These are phyloP conservation scores for Lactuca saligna DNA, from an alignment of 129 eudicot genomes.

Conservation along the genomic window DNA sequence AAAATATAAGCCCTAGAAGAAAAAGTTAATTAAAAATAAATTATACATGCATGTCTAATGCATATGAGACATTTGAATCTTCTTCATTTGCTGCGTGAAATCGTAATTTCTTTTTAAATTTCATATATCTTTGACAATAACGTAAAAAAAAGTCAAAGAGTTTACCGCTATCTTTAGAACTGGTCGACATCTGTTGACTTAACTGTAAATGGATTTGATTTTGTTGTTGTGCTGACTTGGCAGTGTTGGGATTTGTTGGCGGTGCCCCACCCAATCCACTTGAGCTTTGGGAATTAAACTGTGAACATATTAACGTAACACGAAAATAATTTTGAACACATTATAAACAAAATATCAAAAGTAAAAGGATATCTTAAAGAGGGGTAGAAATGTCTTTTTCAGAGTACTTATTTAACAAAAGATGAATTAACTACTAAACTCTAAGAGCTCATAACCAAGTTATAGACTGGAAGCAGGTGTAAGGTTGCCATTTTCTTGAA, in stretches of 20 bases:
- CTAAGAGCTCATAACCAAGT: too few species aligned
- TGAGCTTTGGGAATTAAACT: conserved; percentile 91
- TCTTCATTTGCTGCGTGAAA: conserved; percentile 47
- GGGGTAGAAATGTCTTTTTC: too few species aligned
- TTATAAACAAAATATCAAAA: too few species aligned
- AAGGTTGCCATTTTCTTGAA: too few species aligned
- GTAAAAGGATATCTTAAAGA: too few species aligned
- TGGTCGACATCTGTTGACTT: too few species aligned
- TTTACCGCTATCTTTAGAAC: not conserved
- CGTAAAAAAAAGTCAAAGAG: not conserved
- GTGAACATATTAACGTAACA: conserved; percentile 23
- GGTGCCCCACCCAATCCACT: conserved; percentile 75
- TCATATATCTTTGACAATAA: too few species aligned
- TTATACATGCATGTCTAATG: conserved; percentile 60
- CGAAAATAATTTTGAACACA: too few species aligned
- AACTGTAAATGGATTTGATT: conserved; percentile 32
- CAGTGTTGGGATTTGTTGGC: conserved; percentile 50
- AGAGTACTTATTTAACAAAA: too few species aligned
- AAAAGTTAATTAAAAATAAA: not conserved
- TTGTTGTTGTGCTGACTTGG: conserved; percentile 62
- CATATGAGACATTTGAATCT: conserved; percentile 58
- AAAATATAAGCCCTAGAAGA: too few species aligned
- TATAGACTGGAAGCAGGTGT: too few species aligned
- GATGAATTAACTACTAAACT: too few species aligned
- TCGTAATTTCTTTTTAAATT: not conserved